Evolutionary conservation across 257 asterid species (phyloP).

Genomic region (Plantago major): DNA sequence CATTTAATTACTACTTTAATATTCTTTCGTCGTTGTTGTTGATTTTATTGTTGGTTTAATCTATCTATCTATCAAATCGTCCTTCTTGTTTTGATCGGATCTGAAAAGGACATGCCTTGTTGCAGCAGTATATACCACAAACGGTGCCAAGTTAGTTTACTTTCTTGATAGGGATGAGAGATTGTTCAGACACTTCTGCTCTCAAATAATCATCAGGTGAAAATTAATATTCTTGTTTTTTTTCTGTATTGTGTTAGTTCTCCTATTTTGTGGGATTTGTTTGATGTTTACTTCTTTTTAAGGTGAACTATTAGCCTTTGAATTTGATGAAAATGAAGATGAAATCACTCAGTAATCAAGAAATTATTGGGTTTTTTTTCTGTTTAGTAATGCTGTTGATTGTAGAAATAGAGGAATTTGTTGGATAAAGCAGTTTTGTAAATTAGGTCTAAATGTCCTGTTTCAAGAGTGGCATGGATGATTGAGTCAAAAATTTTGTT

Average conservation of each 20-base stretch:
- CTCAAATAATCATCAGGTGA: slow-evolving; percentile 29
- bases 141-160: slow-evolving; percentile 20
- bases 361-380: slow-evolving; percentile 17
- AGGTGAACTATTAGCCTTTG: slow-evolving; percentile 10
- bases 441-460: background rate
- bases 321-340: no score
- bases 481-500: background rate
- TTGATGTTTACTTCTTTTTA: slow-evolving; percentile 3
- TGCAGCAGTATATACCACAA: slow-evolving; percentile 4
- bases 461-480: background rate
- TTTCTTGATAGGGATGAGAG: slow-evolving; percentile 26
- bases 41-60: slow-evolving; percentile 1
- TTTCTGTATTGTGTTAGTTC: background rate
- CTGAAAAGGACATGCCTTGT: slow-evolving; percentile 30
- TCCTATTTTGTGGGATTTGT: slow-evolving; percentile 7
- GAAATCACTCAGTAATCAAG: slow-evolving; percentile 23
- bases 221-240: slow-evolving; percentile 3
- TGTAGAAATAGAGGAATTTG: background rate
- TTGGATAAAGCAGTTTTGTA: background rate
- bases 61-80: slow-evolving; percentile 21
- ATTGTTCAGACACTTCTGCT: slow-evolving; percentile 23
- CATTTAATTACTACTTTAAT: slow-evolving; percentile 1
- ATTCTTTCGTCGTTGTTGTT: slow-evolving; percentile 11
- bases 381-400: background rate
- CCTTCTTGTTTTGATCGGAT: slow-evolving; percentile 50